A percentile compares a stretch with the other conserved stretches of the same genome.
These are phyloP conservation scores for Arabidopsis suecica DNA, from an alignment of 345 rosid genomes.

Conservation along the genomic window DNA sequence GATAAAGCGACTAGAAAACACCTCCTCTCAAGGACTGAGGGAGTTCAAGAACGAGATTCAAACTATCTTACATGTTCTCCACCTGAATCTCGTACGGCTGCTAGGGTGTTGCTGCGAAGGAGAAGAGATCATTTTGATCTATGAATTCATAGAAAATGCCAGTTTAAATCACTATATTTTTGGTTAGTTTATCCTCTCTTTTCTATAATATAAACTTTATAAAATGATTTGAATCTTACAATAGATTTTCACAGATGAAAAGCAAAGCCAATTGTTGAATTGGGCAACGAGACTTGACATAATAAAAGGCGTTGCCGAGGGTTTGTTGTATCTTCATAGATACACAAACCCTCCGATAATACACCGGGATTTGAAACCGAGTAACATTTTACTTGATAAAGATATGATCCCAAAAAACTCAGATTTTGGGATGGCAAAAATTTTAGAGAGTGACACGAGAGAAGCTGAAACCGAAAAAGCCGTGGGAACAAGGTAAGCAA, in stretches of 20 bases:
- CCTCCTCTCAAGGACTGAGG: not conserved
- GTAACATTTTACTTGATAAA: not conserved
- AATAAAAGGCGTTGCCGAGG: not conserved
- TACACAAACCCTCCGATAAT: not conserved
- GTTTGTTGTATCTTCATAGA: not conserved
- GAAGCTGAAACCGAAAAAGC: not conserved
- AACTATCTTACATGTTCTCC: not conserved
- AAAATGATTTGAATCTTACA: not conserved
- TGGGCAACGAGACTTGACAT: not conserved
- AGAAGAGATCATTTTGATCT: not conserved
- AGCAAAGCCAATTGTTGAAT: not conserved
- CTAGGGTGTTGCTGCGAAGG: not conserved
- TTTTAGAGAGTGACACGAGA: not conserved
- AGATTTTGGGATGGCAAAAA: conserved; percentile 1
- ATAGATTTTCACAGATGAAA: not conserved
- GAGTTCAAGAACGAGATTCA: not conserved
- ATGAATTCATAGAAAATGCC: not conserved
- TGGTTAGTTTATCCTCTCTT: not conserved
- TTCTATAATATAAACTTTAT: not conserved
- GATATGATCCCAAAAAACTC: not conserved
- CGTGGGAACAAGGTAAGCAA: not conserved
- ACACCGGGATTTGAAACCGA: not conserved
- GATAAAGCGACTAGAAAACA: not conserved
- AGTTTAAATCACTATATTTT: not conserved
- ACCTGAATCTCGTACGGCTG: not conserved